Base-by-base conservation (phyloP, 805 yeast species). In the Lipomyces kockii region DNA sequence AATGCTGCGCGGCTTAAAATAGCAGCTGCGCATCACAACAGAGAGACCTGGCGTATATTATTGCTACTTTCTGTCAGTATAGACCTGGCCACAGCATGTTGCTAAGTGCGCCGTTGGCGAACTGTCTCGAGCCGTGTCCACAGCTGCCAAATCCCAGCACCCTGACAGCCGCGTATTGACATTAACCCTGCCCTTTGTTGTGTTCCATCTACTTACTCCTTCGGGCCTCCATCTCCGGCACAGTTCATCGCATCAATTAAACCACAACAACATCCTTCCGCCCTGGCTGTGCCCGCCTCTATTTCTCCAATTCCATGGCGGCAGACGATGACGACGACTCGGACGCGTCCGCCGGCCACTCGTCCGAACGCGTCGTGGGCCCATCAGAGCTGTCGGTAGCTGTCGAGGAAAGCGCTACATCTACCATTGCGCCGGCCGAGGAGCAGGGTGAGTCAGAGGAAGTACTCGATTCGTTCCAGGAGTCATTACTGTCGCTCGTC, bases 401-500 rank as follows among this genome's bases (percentile, higher is more conserved):
- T 6, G 49, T 11, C 49, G 11, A 2, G 9, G 49, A 43, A 7
- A 43, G 49, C 17, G 39, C 11, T 6, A 14, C 49, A 35, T 35
- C 39, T 1, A 37, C 54, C 17, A 25, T 8, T 14, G 25, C 3
- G 56, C 34, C 56, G 34, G 17, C 32, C n/a, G 56, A 53, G 12
- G 56, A 53, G 9, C 7, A 7, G 14, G 56, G 20, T 20, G 17
- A 53, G n/a, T 53, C 56, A 7, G 32, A 17, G 3, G 34, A 25
- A 6, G 52, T 8, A 17, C 9, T 43, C 22, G 60, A 12, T 29
- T 51, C 62, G 55, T 22, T 65, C n/a, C 22, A 34, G 7, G 14
- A 9, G 37, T 51, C 64, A 22, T 11, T 63, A 20, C 39, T 49
- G 35, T 22, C 62, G 34, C 60, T 66, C 17, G 49, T 43, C 46